These are phyloP conservation scores for Penicillium soppii DNA, from an alignment of 495 filamentous ascomycete species.

Conservation along the genomic window DNA sequence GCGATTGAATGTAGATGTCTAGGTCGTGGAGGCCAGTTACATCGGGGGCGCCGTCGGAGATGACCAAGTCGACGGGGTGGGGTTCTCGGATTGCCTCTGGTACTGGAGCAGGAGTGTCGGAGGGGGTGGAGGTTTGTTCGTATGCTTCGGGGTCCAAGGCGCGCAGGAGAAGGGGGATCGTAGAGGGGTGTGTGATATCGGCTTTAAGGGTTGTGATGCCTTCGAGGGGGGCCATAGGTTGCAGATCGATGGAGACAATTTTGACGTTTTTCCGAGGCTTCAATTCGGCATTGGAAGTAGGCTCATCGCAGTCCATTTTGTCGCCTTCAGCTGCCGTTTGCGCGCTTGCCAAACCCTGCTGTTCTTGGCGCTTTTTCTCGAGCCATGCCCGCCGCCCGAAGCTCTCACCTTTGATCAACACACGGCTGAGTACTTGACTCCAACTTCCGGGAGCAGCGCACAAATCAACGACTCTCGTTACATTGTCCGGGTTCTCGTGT, in stretches of 20 bases:
- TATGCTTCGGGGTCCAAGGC: conserved; percentile 79
- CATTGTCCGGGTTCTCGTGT: conserved; percentile 52
- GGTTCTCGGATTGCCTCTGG: conserved; percentile 47
- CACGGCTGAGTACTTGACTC: conserved; percentile 91
- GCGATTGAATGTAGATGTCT: conserved; percentile 96
- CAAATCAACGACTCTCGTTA: conserved; percentile 92
- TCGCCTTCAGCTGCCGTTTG: conserved; percentile 19
- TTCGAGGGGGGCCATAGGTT: conserved; percentile 89
- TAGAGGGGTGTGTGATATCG: conserved; percentile 96
- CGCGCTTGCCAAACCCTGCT: conserved; percentile 36
- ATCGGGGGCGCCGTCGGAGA: conserved; percentile 94
- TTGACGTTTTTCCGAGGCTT: conserved; percentile 74
- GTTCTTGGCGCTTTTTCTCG: conserved; percentile 66
- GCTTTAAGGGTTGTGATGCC: conserved; percentile 89
- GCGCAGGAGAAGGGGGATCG: conserved; percentile 80
- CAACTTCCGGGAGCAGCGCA: conserved; percentile 96
- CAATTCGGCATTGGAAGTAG: conserved; percentile 34
- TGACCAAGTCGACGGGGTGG: conserved; percentile 83
- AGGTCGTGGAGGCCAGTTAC: conserved; percentile 96
- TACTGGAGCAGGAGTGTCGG: conserved; percentile 11
- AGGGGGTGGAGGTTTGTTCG: conserved; percentile 46
- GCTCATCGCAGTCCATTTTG: conserved; percentile 25
- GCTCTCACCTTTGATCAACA: conserved; percentile 87
- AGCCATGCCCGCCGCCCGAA: conserved; percentile 83
- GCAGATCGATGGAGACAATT: conserved; percentile 92